Conservation (phyloP, 1,284 basidiomycete genomes). For the Ceratobasidium sp. region DNA sequence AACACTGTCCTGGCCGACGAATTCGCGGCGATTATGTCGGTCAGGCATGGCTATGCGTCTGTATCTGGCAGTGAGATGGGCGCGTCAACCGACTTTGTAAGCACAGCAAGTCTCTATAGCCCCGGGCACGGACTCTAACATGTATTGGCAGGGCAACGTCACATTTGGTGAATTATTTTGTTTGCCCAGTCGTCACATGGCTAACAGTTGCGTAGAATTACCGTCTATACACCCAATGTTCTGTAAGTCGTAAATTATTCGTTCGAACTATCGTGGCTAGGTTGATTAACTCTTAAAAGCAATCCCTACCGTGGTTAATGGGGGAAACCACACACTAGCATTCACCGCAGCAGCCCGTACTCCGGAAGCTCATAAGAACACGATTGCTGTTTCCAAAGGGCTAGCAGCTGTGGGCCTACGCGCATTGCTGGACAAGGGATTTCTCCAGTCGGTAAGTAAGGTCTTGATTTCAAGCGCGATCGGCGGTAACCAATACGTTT, state of each 20-base stretch:
- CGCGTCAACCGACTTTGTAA: constrained; percentile 75
- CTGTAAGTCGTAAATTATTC: constrained; percentile 13
- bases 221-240: neutral
- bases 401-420: constrained; percentile 66
- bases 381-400: constrained; percentile 63
- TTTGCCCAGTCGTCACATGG: neutral
- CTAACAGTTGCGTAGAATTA: neutral
- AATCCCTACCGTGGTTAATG: constrained; percentile 66
- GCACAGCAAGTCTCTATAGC: constrained; percentile 44
- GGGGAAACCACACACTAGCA: constrained; percentile 70
- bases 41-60: constrained; percentile 59
- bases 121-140: constrained; percentile 18
- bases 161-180: constrained; percentile 56
- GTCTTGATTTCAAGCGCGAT: neutral
- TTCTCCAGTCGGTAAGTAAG: constrained; percentile 59
- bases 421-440: constrained; percentile 62
- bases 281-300: constrained; percentile 50
- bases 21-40: constrained; percentile 51
- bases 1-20: constrained; percentile 56
- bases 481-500: neutral
- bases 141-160: constrained; percentile 64
- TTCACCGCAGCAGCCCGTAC: constrained; percentile 67
- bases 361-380: constrained; percentile 65
- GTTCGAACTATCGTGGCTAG: constrained; percentile 16
- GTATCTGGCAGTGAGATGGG: constrained; percentile 57